Percentiles rank a stretch among this genome's conserved stretches.
Evolutionary conservation across 495 filamentous ascomycete genomes (phyloP).

Genomic region (Sordaria brevicollis): DNA sequence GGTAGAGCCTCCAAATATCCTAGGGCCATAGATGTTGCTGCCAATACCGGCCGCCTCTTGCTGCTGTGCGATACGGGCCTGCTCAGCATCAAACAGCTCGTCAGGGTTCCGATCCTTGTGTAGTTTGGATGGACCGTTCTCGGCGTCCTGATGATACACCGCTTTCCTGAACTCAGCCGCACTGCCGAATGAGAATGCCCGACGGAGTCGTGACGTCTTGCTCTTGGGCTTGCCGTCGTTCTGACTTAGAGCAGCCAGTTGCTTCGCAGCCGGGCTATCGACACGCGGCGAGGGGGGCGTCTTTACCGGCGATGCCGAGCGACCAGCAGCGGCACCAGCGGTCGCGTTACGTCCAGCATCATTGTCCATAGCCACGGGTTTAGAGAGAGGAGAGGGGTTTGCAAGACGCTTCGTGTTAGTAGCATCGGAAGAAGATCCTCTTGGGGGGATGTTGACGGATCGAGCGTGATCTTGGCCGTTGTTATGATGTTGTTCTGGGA

Average conservation of each 20-base stretch:
- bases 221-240: conserved; percentile 56
- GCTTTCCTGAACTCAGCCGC: conserved; percentile 82
- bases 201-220: conserved; percentile 80
- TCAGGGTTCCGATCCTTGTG: conserved; percentile 67
- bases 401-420: conserved; percentile 48
- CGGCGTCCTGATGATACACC: conserved; percentile 46
- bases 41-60: conserved; percentile 90
- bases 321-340: conserved; percentile 13
- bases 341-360: conserved; percentile 22
- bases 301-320: conserved; percentile 22
- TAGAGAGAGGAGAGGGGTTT: conserved; percentile 81
- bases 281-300: conserved; percentile 16
- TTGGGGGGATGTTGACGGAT: conserved; percentile 53
- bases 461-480: conserved; percentile 44
- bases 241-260: conserved; percentile 70
- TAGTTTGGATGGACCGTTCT: conserved; percentile 49
- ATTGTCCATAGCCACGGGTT: conserved; percentile 56
- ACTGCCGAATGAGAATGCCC: conserved; percentile 96
- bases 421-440: conserved; percentile 59
- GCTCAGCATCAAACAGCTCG: conserved; percentile 57
- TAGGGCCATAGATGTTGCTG: conserved; percentile 88
- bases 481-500: conserved; percentile 27
- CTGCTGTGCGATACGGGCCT: conserved; percentile 78
- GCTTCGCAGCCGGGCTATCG: conserved; percentile 65
- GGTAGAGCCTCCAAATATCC: conserved; percentile 81